Evolutionary conservation across 148 eudicot genomes (phyloP).

Genomic region (Spergularia marina): DNA sequence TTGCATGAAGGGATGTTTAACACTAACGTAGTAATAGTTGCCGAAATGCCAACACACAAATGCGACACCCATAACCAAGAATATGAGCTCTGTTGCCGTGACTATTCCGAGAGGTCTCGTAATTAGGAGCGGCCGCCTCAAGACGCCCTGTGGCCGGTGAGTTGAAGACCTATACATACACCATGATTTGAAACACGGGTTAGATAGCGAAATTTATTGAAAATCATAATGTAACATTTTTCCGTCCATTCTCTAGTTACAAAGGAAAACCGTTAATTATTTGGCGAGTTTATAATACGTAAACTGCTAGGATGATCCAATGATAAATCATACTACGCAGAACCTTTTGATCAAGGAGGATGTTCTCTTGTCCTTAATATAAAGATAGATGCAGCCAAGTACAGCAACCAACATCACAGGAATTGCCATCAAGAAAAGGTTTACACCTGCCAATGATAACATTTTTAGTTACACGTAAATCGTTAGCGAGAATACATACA

Average conservation of each 20-base stretch:
- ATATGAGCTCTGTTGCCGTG: conserved; percentile 35
- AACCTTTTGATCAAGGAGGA: conserved; percentile 33
- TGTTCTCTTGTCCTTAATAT: conserved; percentile 31
- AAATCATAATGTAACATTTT: too few relatives aligned
- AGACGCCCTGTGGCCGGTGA: conserved; percentile 14
- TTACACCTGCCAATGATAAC: conserved; percentile 35
- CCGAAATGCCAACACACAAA: conserved; percentile 44
- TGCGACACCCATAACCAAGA: conserved; percentile 36
- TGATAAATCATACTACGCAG: neutral
- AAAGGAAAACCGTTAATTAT: too few relatives aligned
- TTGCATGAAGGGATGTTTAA: conserved; percentile 36
- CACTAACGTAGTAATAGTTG: conserved; percentile 40
- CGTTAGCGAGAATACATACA: neutral
- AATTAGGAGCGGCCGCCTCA: conserved; percentile 35
- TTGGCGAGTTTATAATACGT: too few relatives aligned
- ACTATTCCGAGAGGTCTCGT: conserved; percentile 42
- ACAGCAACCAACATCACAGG: conserved; percentile 50
- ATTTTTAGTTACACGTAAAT: too few relatives aligned
- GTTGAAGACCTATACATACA: conserved; percentile 12
- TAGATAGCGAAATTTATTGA: too few relatives aligned
- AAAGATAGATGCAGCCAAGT: conserved; percentile 47
- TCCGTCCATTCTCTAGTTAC: too few relatives aligned
- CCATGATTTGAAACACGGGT: too few relatives aligned
- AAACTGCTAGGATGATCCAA: neutral
- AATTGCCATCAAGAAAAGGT: conserved; percentile 48